Base-by-base conservation (phyloP, 495 filamentous ascomycete species). In the Neurospora sp. region DNA sequence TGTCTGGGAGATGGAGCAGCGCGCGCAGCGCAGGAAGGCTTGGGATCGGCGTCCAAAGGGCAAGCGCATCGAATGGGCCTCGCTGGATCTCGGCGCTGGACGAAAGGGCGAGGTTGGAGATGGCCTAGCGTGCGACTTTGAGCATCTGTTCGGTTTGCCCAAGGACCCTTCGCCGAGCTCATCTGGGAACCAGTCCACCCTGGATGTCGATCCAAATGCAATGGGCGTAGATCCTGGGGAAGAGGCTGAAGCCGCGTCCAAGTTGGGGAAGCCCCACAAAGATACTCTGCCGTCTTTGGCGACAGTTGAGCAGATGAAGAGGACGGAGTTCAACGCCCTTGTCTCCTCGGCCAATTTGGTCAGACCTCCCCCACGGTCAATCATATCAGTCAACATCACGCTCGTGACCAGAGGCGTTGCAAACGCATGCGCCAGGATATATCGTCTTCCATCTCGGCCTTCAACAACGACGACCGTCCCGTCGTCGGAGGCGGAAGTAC, bases 81-180 rank as follows among this genome's bases (percentile, higher is more conserved):
- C 87, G 69, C 84, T 98, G n/a, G 87, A 91, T 75, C 80, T 97
- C 53, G 92, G 92, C 0, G 84, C 88, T 70, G 90, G 87, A 4
- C 88, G 88, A 65, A 96, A 90, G 76, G 95, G 96, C 3, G 96
- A 98, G 77, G 79, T 97, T 48, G 96, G 96, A 3, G 80, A 85
- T 70, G 94, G 94, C 2, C 94, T 92, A 89, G 88, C 89, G 20
- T 98, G 94, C 83, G 95, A 98, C 78, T 98, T 94, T 87, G 91
- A 93, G 74, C 81, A 83, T 72, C 84, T 96, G 27, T 82, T 85
- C 70, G 78, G 79, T 1, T 75, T 83, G 31, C 53, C 70, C 16
- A 74, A 65, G 31, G 22, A 7, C 6, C 16, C 10, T 9, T 18
- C 39, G 35, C 9, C 53, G 27, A 70, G 70, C 9, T 42, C 89